These are phyloP conservation scores for Raffaelea deltoideospora DNA, from an alignment of 2,329 filamentous ascomycete species.

Conservation along the genomic window DNA sequence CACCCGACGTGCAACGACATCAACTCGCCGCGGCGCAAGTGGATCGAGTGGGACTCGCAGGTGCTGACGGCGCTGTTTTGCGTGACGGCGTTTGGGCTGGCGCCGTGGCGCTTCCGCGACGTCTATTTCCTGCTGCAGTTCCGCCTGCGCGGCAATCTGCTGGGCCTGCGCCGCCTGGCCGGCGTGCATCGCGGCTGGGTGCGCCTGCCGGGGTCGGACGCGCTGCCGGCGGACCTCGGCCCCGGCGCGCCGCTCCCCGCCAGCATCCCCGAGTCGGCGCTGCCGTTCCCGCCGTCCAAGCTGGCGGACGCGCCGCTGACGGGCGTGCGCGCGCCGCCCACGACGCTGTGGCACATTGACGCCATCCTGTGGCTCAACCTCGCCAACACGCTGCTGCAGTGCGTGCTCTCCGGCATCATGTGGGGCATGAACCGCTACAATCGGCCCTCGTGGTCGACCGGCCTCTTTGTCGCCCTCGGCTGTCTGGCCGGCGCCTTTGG, in stretches of 20 bases:
- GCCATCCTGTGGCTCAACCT: conserved; percentile 67
- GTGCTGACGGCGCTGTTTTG: conserved; percentile 76
- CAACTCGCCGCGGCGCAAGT: conserved; percentile 61
- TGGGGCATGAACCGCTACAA: conserved; percentile 61
- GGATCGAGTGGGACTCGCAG: conserved; percentile 77
- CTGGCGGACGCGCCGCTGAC: conserved; percentile 57
- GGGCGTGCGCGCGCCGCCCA: conserved; percentile 51
- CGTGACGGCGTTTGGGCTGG: conserved; percentile 70
- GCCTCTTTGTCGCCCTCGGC: conserved; percentile 61
- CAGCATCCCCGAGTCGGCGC: conserved; percentile 18
- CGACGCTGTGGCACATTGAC: conserved; percentile 60
- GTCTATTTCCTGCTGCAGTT: conserved; percentile 57
- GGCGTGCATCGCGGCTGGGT: conserved; percentile 67
- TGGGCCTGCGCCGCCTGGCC: conserved; percentile 51
- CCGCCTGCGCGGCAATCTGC: conserved; percentile 34
- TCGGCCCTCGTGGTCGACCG: conserved; percentile 67
- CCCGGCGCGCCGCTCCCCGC: conserved; percentile 23
- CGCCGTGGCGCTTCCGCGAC: conserved; percentile 74
- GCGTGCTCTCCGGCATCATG: conserved; percentile 63
- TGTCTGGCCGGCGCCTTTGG: conserved; percentile 54
- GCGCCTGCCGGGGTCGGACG: conserved; percentile 50
- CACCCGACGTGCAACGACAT: conserved; percentile 53
- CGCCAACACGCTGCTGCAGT: conserved; percentile 65
- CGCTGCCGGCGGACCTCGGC: conserved; percentile 36
- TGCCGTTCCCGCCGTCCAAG: conserved; percentile 50